Conservation (phyloP, 176 grass and related monocot genomes). For the Oryza australiensis region DNA sequence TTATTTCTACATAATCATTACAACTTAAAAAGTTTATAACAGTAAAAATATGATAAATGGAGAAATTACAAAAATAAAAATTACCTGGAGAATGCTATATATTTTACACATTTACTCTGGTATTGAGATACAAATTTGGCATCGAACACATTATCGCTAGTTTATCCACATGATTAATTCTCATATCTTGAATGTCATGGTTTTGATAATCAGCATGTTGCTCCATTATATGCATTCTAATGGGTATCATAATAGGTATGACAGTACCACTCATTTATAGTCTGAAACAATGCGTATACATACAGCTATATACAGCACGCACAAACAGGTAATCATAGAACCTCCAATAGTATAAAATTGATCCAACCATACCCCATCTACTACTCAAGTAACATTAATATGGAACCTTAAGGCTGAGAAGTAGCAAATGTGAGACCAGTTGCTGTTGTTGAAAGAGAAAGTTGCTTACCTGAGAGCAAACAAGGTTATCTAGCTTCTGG, state of each 20-base stretch:
- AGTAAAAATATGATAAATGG: background rate
- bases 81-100: background rate
- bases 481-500: conserved; percentile 58
- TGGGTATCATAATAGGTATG: background rate
- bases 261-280: conserved; percentile 13
- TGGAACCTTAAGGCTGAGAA: conserved; percentile 4
- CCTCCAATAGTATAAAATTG: conserved; percentile 3
- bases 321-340: background rate
- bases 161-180: conserved; percentile 15
- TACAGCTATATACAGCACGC: background rate
- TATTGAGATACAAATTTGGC: conserved; percentile 7
- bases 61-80: conserved; percentile 4
- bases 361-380: background rate
- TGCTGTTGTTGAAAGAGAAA: background rate
- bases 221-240: no score
- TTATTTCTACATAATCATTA: conserved; percentile 12
- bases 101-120: background rate
- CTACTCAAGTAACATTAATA: background rate
- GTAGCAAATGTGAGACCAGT: background rate
- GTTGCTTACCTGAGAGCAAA: conserved; percentile 62
- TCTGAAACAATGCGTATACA: background rate
- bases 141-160: background rate
- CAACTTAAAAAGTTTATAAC: background rate
- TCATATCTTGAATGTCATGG: background rate
- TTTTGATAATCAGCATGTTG: background rate